Base-by-base conservation (phyloP, 2,329 filamentous ascomycete species). In the Aureobasidium musti region DNA sequence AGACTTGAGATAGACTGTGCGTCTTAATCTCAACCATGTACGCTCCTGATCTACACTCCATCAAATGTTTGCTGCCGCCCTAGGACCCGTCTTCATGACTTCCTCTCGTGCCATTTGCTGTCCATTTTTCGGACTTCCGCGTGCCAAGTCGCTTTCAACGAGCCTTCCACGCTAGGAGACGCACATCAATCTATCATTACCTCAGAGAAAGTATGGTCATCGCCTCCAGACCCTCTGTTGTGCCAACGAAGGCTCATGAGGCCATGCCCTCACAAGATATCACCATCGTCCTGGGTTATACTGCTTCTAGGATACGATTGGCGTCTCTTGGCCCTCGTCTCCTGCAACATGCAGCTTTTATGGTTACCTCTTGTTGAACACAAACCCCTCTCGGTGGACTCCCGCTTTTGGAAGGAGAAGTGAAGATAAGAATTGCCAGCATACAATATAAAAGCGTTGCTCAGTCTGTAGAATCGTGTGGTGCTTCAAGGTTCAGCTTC, bases 21-120 rank as follows among this genome's bases (percentile, higher is more conserved):
- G 30, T 63, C 59, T 52, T 21, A 61, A 63, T 63, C 43, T 63
- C 59, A 52, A 52, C 59, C 49, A 54, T 28, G 37, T 45, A 26
- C n/a, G 37, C 61, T 64, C 61, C 61, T 64, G 61, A 64, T 64
- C 61, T 64, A 45, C 61, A 54, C 39, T 54, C 39, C 43, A 63
- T 52, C 47, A 47, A 47, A 35, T 64, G 61, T 53, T 54, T 53
- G 61, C 61, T 54, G 23, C 61, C 35, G 28, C 26, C 35, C 43
- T 52, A 21, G 30, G 45, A 50, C 59, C 41, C 23, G 11, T 35
- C 19, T 23, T 45, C 37, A 23, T 64, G 35, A 23, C 33, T 14
- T 19, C 3, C 21, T 41, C 59, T 63, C 59, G 23, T 52, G 39
- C 59, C 14, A 64, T 63, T 63, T 63, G 43, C 59, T 63, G 30